These are phyloP conservation scores for Leishmania mexicana DNA, from an alignment of 208 protist species.

Conservation along the genomic window DNA sequence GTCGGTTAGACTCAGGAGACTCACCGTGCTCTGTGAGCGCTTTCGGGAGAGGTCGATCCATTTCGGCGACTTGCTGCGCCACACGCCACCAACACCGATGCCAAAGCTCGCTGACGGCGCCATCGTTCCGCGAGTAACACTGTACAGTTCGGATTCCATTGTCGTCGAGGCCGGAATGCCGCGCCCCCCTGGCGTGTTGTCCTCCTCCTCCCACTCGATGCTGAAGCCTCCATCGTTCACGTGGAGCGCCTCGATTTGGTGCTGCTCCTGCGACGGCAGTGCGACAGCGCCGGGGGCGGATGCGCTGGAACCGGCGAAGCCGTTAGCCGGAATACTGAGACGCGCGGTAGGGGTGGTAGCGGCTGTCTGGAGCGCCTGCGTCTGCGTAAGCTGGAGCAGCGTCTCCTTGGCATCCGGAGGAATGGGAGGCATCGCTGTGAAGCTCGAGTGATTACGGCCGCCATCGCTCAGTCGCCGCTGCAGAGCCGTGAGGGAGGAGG, in stretches of 20 bases:
- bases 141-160: no score
- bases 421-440: neutral
- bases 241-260: neutral
- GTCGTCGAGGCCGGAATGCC: neutral
- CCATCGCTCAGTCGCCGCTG: constrained; percentile 8
- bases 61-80: neutral
- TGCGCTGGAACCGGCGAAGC: neutral
- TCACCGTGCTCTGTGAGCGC: constrained; percentile 7
- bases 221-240: constrained; percentile 11
- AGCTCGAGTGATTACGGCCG: neutral
- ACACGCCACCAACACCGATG: neutral
- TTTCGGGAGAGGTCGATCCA: neutral
- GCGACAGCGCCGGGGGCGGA: neutral
- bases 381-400: neutral
- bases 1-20: constrained; percentile 11
- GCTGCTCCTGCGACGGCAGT: neutral
- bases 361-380: neutral
- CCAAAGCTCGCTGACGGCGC: neutral
- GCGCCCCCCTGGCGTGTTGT: neutral
- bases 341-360: neutral
- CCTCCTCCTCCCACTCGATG: constrained; percentile 14
- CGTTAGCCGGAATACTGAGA: neutral
- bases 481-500: neutral
- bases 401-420: neutral
- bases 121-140: neutral